Percentiles rank a stretch among this genome's conserved stretches.
phyloP scores from a whole-genome alignment of 345 rosid genomes.

The Eutrema yunnanense region DNA sequence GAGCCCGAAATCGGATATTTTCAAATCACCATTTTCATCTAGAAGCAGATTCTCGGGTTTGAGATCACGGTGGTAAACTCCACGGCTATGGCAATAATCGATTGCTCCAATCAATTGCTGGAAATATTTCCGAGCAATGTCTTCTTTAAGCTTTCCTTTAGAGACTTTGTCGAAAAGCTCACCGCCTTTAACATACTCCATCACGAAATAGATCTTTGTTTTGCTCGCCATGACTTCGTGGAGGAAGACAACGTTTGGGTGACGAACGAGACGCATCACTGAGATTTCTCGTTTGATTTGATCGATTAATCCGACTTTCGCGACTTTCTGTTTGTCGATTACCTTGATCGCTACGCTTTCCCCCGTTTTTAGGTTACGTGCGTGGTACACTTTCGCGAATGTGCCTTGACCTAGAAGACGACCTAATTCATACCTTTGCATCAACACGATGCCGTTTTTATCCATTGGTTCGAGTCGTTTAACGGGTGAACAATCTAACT shows the following conservation, averaged over 20 bases:
- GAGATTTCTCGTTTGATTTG: conserved; percentile 90
- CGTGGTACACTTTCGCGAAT: conserved; percentile 81
- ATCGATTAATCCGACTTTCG: conserved; percentile 55
- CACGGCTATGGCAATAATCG: conserved; percentile 81
- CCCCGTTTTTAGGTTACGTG: conserved; percentile 49
- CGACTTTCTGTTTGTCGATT: conserved; percentile 63
- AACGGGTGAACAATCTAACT: neutral
- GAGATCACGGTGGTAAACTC: conserved; percentile 79
- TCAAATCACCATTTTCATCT: conserved; percentile 63
- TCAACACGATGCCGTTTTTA: conserved; percentile 44
- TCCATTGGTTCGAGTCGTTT: conserved; percentile 36
- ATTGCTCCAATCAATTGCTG: conserved; percentile 73
- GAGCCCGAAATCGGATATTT: conserved; percentile 73
- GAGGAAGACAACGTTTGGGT: conserved; percentile 68
- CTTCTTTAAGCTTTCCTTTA: conserved; percentile 73
- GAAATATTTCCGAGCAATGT: conserved; percentile 55
- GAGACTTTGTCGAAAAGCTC: conserved; percentile 75
- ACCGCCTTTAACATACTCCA: conserved; percentile 73
- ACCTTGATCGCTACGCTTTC: conserved; percentile 69
- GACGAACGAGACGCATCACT: conserved; percentile 70
- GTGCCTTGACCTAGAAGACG: conserved; percentile 80
- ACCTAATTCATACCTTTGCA: conserved; percentile 72
- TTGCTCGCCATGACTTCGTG: conserved; percentile 91
- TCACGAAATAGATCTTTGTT: conserved; percentile 68
- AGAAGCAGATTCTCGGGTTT: conserved; percentile 85